Conservation (phyloP, 371 early-diverging fungal genomes). For the Zancudomyces culisetae region DNA sequence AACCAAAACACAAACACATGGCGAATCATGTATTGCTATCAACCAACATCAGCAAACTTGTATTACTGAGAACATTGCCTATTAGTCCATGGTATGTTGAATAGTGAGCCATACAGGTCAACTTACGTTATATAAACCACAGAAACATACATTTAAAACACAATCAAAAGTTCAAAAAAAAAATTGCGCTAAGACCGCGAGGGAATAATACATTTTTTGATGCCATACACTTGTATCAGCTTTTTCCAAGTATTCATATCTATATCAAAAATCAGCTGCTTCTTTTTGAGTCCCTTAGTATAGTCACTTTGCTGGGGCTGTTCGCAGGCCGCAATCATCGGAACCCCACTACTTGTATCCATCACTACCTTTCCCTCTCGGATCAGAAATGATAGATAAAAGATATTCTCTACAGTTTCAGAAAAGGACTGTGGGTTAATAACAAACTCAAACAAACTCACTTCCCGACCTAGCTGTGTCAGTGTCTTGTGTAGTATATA, state of each 20-base stretch:
- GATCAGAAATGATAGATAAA: constrained; percentile 78
- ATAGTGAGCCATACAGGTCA: too few species aligned
- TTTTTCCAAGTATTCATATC: constrained; percentile 50
- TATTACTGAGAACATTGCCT: too few species aligned
- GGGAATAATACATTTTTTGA: constrained; percentile 39
- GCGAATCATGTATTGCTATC: too few species aligned
- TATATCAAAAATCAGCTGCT: constrained; percentile 67
- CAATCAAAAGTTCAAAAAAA: too few species aligned
- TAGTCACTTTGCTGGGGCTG: constrained; percentile 42
- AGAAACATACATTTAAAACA: too few species aligned
- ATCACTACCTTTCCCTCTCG: constrained; percentile 63
- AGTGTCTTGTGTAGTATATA: constrained; percentile 37
- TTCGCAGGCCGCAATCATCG: constrained; percentile 32
- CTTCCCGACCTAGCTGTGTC: constrained; percentile 29
- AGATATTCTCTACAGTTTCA: constrained; percentile 87
- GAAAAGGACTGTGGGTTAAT: constrained; percentile 78
- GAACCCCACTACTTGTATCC: constrained; percentile 47
- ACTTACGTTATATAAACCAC: too few species aligned
- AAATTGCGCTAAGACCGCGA: too few species aligned
- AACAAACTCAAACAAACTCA: constrained; percentile 66
- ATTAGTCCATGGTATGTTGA: too few species aligned
- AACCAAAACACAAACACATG: too few species aligned
- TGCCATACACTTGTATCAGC: constrained; percentile 42
- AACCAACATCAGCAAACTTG: too few species aligned
- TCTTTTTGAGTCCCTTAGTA: constrained; percentile 39